phyloP scores from a whole-genome alignment of 768 basidiomycete genomes.

The Phaeolepiota aurea region DNA sequence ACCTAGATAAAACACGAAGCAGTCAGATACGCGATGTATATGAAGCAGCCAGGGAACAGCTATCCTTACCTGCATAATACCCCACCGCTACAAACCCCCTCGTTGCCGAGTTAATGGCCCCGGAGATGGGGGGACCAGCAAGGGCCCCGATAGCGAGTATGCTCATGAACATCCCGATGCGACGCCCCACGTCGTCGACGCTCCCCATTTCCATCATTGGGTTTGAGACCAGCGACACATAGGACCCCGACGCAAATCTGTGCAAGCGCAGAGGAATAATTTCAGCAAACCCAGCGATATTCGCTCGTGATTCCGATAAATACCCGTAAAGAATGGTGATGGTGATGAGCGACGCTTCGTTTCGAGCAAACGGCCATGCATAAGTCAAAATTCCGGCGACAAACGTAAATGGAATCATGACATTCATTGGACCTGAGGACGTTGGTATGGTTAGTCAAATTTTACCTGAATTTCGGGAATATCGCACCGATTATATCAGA shows the following conservation, averaged over 20 bases:
- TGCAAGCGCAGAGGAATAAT: neutral
- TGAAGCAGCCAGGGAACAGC: too few species aligned
- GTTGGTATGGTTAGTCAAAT: neutral
- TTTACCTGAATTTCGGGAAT: slow-evolving; percentile 1
- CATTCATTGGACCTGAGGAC: slow-evolving; percentile 50
- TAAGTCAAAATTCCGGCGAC: slow-evolving; percentile 52
- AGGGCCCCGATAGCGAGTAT: slow-evolving; percentile 55
- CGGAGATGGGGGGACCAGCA: slow-evolving; percentile 66
- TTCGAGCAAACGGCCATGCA: slow-evolving; percentile 59
- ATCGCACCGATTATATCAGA: slow-evolving; percentile 46
- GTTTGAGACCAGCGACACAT: slow-evolving; percentile 43
- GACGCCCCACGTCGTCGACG: slow-evolving; percentile 50
- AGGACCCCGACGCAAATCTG: slow-evolving; percentile 57
- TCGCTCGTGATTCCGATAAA: slow-evolving; percentile 9
- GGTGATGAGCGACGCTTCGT: slow-evolving; percentile 34
- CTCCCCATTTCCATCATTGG: slow-evolving; percentile 59
- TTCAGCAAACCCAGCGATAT: slow-evolving; percentile 14
- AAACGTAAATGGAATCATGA: slow-evolving; percentile 57
- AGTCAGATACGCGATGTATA: slow-evolving; percentile 2
- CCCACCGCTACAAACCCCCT: slow-evolving; percentile 47
- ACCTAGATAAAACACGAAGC: slow-evolving; percentile 8
- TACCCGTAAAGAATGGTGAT: slow-evolving; percentile 62
- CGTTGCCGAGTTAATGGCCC: slow-evolving; percentile 49
- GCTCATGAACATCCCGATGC: slow-evolving; percentile 58
- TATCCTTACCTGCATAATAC: slow-evolving; percentile 41